Base-by-base conservation (phyloP, 345 rosid genomes). In the Mallotus nudiflorus region DNA sequence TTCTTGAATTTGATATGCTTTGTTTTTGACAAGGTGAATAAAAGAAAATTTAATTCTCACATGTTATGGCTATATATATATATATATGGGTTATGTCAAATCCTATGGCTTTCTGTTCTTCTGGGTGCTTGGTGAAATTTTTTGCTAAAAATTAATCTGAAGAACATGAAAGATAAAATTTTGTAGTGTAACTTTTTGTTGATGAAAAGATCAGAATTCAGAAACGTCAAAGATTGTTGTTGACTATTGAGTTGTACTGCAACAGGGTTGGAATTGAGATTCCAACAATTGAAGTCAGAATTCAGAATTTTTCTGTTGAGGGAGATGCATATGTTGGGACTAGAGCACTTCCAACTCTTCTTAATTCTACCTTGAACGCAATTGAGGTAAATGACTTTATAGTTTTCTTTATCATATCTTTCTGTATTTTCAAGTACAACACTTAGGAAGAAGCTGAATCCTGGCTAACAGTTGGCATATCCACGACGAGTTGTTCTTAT, bases 281-380 rank as follows among this genome's bases (percentile, higher is more conserved):
- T 44, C 86, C 83, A 3, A 77, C 63, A 75, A 77, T 82, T 50
- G 86, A 80, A 68, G 75, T 82, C 28, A 71, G 86, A 67, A 77
- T 77, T 70, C 75, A 82, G 82, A 55, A 80, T 65, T 68, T 82
- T 54, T 71, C 75, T 0, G 59, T 82, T 16, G 75, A 82, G 28
- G 86, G 86, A 31, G 83, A 80, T 24, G 83, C 81, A 25, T 72
- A 82, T 42, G 80, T 80, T 49, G 86, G 82, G 48, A 69, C 67
- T 0, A 72, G 86, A 66, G 86, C 86, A 29, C 82, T 82, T 22
- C 86, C 86, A 2, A 77, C 83, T 39, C 64, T 82, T 60, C 70
- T 74, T 19, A 82, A 82, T 68, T 49, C 80, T 57, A 52, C 81
- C 74, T 25, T 80, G 57, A 82, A 82, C 29, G 46, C 81, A 5